These are phyloP conservation scores for Linum usitatissimum DNA, from an alignment of 345 rosid species.

Conservation along the genomic window DNA sequence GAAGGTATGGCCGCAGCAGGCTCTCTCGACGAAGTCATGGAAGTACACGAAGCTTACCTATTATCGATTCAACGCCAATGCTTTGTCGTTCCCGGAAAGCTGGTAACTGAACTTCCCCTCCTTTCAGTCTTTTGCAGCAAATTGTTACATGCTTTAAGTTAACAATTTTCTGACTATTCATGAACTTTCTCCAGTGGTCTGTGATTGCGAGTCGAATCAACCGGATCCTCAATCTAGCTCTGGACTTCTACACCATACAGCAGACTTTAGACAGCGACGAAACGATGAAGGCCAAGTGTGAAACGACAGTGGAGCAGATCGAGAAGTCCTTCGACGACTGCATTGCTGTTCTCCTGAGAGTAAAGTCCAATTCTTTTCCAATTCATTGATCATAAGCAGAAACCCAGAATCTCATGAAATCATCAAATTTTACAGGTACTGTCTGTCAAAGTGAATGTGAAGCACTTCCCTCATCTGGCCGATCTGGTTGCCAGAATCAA, in stretches of 20 bases:
- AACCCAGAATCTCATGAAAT: neutral
- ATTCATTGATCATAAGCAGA: neutral
- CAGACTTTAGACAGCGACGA: slow-evolving; percentile 72
- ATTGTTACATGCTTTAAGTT: no score
- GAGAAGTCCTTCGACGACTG: slow-evolving; percentile 90
- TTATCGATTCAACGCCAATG: slow-evolving; percentile 92
- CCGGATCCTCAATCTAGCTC: slow-evolving; percentile 73
- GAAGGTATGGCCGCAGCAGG: slow-evolving; percentile 84
- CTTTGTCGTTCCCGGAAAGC: slow-evolving; percentile 91
- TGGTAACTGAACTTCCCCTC: slow-evolving; percentile 38
- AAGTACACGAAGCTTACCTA: slow-evolving; percentile 89
- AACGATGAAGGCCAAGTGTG: slow-evolving; percentile 73
- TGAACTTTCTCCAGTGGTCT: slow-evolving; percentile 80
- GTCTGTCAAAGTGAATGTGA: slow-evolving; percentile 80
- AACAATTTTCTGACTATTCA: no score
- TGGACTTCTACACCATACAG: slow-evolving; percentile 84
- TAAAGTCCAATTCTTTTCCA: slow-evolving; percentile 18
- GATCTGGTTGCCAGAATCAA: slow-evolving; percentile 89
- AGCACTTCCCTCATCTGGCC: slow-evolving; percentile 91
- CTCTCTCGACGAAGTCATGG: slow-evolving; percentile 88
- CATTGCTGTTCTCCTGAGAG: slow-evolving; percentile 88
- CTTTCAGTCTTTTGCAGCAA: slow-evolving; percentile 3
- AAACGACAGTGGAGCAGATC: slow-evolving; percentile 66
- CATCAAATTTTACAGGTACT: slow-evolving; percentile 37
- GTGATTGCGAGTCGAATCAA: slow-evolving; percentile 87